These are phyloP conservation scores for Chaetothyriales sp. DNA, from an alignment of 2,329 filamentous ascomycete genomes.

Conservation along the genomic window DNA sequence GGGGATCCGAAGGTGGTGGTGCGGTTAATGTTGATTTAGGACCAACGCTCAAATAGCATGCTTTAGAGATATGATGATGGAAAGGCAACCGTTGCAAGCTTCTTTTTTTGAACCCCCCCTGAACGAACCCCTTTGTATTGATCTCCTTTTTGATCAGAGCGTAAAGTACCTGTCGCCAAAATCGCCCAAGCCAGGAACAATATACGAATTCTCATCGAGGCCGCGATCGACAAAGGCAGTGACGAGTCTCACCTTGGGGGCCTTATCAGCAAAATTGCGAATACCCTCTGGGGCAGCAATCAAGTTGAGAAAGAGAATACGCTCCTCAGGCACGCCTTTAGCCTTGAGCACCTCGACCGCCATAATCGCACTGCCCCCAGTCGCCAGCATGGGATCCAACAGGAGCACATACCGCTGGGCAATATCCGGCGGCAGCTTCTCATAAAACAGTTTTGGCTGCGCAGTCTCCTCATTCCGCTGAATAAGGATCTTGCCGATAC, in stretches of 20 bases:
- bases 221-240: conserved; percentile 94
- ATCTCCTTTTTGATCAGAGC: conserved; percentile 1
- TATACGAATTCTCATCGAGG: conserved; percentile 90
- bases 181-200: conserved; percentile 24
- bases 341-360: conserved; percentile 84
- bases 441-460: conserved; percentile 87
- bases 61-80: too few relatives aligned
- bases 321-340: conserved; percentile 82
- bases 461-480: conserved; percentile 92
- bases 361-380: conserved; percentile 91
- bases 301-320: conserved; percentile 89
- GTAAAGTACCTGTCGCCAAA: conserved; percentile 25
- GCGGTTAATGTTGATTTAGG: too few relatives aligned
- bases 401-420: conserved; percentile 82
- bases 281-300: conserved; percentile 95
- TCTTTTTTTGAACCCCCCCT: too few relatives aligned
- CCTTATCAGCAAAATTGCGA: conserved; percentile 72
- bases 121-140: too few relatives aligned
- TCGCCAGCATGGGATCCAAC: conserved; percentile 98
- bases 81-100: too few relatives aligned
- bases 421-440: conserved; percentile 92
- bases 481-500: conserved; percentile 96
- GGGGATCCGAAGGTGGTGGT: too few relatives aligned
- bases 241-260: conserved; percentile 77
- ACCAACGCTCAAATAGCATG: too few relatives aligned